Percentiles rank a stretch among this genome's conserved stretches.
phyloP scores from a whole-genome alignment of 1,139 yeast species.

The Diutina ranongensis region DNA sequence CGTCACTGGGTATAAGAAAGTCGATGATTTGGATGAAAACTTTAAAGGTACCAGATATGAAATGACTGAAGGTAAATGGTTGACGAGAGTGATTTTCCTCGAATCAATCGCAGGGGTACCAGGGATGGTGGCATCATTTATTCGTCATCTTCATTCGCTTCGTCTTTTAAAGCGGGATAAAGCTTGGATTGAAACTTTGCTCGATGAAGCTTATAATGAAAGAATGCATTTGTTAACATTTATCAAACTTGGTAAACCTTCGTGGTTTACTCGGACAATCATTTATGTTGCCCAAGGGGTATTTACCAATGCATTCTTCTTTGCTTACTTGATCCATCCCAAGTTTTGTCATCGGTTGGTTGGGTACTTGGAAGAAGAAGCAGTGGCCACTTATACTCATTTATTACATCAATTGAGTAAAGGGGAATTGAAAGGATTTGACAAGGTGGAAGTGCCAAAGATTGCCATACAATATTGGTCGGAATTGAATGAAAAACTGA shows the following conservation, averaged over 20 bases:
- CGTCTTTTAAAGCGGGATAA: conserved; percentile 53
- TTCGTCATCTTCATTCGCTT: conserved; percentile 54
- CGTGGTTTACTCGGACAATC: conserved; percentile 43
- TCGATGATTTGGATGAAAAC: conserved; percentile 21
- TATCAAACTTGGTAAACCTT: conserved; percentile 54
- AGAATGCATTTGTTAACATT: conserved; percentile 69
- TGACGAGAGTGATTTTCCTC: conserved; percentile 54
- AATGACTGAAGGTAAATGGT: conserved; percentile 59
- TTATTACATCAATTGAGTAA: conserved; percentile 43
- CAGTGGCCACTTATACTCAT: conserved; percentile 61
- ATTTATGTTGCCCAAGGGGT: conserved; percentile 63
- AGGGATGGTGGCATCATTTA: conserved; percentile 64
- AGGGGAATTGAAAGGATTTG: conserved; percentile 41
- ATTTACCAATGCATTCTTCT: conserved; percentile 55
- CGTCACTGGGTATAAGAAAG: conserved; percentile 55
- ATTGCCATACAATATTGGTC: conserved; percentile 59
- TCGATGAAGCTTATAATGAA: conserved; percentile 73
- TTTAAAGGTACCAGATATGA: conserved; percentile 36
- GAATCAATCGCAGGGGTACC: conserved; percentile 76
- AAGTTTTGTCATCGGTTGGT: conserved; percentile 65
- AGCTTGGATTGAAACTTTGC: conserved; percentile 66
- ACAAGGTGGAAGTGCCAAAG: conserved; percentile 34
- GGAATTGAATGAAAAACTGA: conserved; percentile 33
- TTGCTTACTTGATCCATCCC: conserved; percentile 49
- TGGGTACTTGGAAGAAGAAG: conserved; percentile 73